A percentile compares a stretch with the other conserved stretches of the same genome.
Evolutionary conservation across 78 protist genomes (phyloP).

Genomic region (Pigoraptor vietnamica): DNA sequence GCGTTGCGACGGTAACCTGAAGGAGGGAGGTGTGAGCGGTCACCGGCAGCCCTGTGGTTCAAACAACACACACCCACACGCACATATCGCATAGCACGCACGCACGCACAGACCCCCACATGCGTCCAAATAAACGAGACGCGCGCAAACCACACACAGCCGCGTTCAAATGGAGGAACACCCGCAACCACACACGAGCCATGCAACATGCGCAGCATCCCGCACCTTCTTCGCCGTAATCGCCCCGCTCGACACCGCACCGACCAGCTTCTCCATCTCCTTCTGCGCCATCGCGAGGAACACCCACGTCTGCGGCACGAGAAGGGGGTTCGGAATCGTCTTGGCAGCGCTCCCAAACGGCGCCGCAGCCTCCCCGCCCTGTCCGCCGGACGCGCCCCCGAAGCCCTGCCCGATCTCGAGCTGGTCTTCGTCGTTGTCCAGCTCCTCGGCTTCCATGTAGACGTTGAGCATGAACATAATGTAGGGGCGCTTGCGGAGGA

Average conservation of each 20-base stretch:
- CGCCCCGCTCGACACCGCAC: not conserved
- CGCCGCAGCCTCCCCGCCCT: not conserved
- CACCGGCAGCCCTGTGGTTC: too few relatives aligned
- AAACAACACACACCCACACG: too few relatives aligned
- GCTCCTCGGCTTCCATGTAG: not conserved
- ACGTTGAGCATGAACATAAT: not conserved
- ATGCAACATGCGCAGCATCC: not conserved
- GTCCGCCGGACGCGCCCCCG: not conserved
- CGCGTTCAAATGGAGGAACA: too few relatives aligned
- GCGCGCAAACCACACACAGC: too few relatives aligned
- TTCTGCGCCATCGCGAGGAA: not conserved
- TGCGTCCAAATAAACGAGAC: too few relatives aligned
- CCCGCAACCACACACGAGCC: too few relatives aligned
- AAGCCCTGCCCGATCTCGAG: not conserved
- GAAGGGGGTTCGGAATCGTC: not conserved
- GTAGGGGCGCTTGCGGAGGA: not conserved
- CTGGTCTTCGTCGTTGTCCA: not conserved
- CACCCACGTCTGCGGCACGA: not conserved
- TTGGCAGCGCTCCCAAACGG: not conserved
- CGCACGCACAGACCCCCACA: too few relatives aligned
- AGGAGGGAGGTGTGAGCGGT: too few relatives aligned
- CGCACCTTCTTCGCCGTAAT: not conserved
- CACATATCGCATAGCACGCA: too few relatives aligned
- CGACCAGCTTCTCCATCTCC: not conserved
- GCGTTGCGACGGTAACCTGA: too few relatives aligned